Percentiles rank a stretch among this genome's conserved stretches.
Conservation (phyloP, 73 alveolate genomes). For the Uronychia binucleata region DNA sequence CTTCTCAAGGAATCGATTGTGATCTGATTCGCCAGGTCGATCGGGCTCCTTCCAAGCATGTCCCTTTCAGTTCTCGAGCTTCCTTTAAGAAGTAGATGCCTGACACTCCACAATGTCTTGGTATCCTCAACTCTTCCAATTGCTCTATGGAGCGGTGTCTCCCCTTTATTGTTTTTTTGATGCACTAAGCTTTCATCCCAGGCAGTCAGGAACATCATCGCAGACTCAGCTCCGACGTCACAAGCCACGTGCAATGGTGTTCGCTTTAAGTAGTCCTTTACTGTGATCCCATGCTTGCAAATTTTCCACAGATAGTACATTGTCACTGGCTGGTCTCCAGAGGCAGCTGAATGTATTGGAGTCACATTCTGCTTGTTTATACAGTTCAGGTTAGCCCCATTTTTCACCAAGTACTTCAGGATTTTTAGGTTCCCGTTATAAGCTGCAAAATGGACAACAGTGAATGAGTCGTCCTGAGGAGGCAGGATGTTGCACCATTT, state of each 20-base stretch:
- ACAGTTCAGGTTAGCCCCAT: constrained; percentile 78
- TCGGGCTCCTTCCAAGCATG: constrained; percentile 70
- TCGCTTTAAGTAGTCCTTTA: constrained; percentile 62
- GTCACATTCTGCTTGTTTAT: constrained; percentile 74
- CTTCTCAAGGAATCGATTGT: constrained; percentile 15
- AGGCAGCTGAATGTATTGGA: constrained; percentile 89
- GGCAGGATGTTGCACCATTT: constrained; percentile 11
- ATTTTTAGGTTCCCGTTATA: constrained; percentile 84
- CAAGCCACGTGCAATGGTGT: constrained; percentile 91
- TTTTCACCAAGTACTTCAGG: constrained; percentile 57
- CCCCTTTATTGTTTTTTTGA: constrained; percentile 64
- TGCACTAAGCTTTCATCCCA: constrained; percentile 60
- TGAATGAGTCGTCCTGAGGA: constrained; percentile 56
- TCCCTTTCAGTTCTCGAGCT: constrained; percentile 65
- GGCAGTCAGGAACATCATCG: constrained; percentile 64
- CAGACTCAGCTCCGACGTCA: constrained; percentile 66
- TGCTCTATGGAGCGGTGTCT: constrained; percentile 85
- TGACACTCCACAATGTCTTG: constrained; percentile 64
- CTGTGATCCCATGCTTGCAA: constrained; percentile 52
- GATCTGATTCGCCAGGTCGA: constrained; percentile 61
- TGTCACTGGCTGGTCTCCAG: constrained; percentile 82
- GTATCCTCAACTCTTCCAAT: constrained; percentile 45
- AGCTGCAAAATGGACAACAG: constrained; percentile 76
- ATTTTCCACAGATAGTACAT: constrained; percentile 66
- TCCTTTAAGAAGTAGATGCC: constrained; percentile 85